These are phyloP conservation scores for Cladosporium colombiae DNA, from an alignment of 2,329 filamentous ascomycete species.

Conservation along the genomic window DNA sequence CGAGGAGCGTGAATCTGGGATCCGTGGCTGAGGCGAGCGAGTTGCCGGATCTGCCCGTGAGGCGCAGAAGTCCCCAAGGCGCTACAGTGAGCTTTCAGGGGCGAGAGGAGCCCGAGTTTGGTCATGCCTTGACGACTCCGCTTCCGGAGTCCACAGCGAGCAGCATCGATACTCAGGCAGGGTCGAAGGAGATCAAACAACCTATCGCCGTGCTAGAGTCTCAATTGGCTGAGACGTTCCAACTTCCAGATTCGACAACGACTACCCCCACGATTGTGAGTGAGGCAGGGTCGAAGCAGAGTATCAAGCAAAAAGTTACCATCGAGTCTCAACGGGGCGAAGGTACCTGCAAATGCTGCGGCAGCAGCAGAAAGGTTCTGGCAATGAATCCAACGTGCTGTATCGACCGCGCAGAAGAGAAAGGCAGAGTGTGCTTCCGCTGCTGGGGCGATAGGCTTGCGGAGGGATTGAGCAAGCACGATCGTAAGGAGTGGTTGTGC, in stretches of 20 bases:
- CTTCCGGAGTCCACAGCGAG: not conserved
- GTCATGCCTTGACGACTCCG: not conserved
- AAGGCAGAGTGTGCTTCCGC: not conserved
- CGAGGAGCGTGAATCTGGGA: not conserved
- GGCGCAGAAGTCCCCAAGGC: not conserved
- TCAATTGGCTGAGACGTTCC: not conserved
- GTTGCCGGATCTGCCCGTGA: not conserved
- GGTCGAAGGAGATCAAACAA: not conserved
- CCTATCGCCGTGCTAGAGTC: not conserved
- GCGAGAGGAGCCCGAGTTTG: not conserved
- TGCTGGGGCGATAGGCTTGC: slow-evolving; percentile 11
- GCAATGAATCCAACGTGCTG: slow-evolving; percentile 12
- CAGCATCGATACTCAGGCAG: not conserved
- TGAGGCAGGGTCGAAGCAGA: not conserved
- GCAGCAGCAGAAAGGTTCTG: not conserved
- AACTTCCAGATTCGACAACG: not conserved
- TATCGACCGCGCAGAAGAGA: not conserved
- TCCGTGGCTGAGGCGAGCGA: not conserved
- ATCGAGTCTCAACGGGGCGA: not conserved
- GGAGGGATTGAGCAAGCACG: not conserved
- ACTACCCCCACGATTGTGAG: not conserved
- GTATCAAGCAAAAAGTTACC: not conserved
- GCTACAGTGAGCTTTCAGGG: not conserved
- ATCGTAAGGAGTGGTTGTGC: slow-evolving; percentile 3
- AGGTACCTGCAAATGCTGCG: not conserved